Evolutionary conservation across 1,139 yeast genomes (phyloP).

Genomic region (Taphrina populina): DNA sequence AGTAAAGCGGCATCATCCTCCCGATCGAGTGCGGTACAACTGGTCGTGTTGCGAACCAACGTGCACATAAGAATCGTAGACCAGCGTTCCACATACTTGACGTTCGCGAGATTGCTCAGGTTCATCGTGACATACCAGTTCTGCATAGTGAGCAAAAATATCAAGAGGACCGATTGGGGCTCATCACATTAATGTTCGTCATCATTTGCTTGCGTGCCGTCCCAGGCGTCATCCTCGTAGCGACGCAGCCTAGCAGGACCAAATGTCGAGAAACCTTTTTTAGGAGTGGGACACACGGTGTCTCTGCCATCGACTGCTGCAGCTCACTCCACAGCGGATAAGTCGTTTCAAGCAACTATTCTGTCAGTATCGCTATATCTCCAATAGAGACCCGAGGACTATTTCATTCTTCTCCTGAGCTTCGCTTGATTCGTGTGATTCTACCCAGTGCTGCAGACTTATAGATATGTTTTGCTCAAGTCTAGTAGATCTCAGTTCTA

Average conservation of each 20-base stretch:
- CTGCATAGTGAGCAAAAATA: neutral
- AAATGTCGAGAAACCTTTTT: constrained; percentile 1
- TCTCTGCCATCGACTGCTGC: neutral
- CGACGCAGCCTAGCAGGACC: neutral
- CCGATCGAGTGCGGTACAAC: neutral
- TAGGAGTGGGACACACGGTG: neutral
- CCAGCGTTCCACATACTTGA: constrained; percentile 1
- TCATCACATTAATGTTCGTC: too few species aligned
- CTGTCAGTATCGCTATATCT: too few species aligned
- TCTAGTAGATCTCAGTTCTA: neutral
- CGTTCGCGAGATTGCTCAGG: neutral
- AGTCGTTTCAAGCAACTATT: too few species aligned
- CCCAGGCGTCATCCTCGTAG: neutral
- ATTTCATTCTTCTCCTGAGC: too few species aligned
- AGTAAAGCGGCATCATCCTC: constrained; percentile 2
- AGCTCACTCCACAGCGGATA: neutral
- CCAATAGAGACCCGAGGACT: too few species aligned
- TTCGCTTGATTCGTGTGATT: neutral
- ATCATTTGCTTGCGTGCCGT: too few species aligned
- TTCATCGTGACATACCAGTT: constrained; percentile 9
- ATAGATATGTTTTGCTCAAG: constrained; percentile 11
- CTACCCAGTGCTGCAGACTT: neutral
- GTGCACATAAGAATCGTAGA: constrained; percentile 1
- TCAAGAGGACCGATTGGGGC: too few species aligned
- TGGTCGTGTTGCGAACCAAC: neutral